These are phyloP conservation scores for Letharia columbiana DNA, from an alignment of 495 filamentous ascomycete genomes.

Conservation along the genomic window DNA sequence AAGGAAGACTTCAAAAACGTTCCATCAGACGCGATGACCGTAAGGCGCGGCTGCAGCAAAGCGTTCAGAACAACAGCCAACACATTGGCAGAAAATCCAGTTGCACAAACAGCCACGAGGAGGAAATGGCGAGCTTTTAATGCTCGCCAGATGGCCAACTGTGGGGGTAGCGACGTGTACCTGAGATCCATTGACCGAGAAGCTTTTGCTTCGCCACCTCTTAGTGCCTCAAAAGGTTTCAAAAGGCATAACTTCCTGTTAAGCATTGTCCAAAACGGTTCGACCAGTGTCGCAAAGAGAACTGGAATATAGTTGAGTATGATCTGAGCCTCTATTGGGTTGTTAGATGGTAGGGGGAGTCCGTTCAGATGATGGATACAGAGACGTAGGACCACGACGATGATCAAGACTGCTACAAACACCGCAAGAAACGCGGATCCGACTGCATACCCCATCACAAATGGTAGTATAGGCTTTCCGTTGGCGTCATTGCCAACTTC, in stretches of 20 bases:
- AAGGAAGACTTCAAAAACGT: slow-evolving; percentile 15
- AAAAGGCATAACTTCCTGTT: slow-evolving; percentile 37
- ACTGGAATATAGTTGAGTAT: slow-evolving; percentile 41
- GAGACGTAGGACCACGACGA: slow-evolving; percentile 4
- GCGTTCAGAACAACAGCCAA: slow-evolving; percentile 32
- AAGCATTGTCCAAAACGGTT: slow-evolving; percentile 40
- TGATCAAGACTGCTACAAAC: slow-evolving; percentile 2
- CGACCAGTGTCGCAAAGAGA: slow-evolving; percentile 35
- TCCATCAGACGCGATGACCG: neutral
- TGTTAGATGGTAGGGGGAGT: slow-evolving; percentile 32
- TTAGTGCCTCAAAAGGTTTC: slow-evolving; percentile 38
- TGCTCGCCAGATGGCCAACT: slow-evolving; percentile 33
- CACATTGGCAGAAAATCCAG: slow-evolving; percentile 34
- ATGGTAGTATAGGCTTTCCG: neutral
- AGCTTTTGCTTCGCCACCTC: slow-evolving; percentile 26
- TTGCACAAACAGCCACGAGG: slow-evolving; percentile 30
- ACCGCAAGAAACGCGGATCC: slow-evolving; percentile 1
- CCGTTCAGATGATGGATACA: slow-evolving; percentile 16
- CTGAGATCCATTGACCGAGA: slow-evolving; percentile 29
- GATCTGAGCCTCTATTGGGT: slow-evolving; percentile 32
- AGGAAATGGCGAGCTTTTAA: slow-evolving; percentile 32
- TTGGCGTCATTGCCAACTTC: neutral
- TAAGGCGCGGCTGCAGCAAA: slow-evolving; percentile 28
- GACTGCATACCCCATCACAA: slow-evolving; percentile 5
- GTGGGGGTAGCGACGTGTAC: slow-evolving; percentile 41